These are phyloP conservation scores for Coniferiporia weirii DNA, from an alignment of 1,284 basidiomycete species.

Conservation along the genomic window DNA sequence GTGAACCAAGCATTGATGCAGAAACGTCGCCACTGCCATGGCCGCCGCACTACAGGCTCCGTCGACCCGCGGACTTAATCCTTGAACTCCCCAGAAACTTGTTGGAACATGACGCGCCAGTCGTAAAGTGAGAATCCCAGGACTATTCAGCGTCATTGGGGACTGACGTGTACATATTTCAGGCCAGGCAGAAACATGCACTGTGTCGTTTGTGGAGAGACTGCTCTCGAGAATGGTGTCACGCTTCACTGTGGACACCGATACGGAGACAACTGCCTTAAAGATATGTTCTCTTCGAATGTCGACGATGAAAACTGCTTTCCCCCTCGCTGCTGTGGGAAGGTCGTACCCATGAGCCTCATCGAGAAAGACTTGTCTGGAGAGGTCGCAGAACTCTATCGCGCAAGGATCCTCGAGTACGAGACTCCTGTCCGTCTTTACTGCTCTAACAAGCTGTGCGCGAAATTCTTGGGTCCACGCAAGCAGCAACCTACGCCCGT, in stretches of 20 bases:
- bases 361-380: conserved; percentile 28
- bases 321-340: conserved; percentile 41
- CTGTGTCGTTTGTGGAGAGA: conserved; percentile 36
- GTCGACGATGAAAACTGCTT: conserved; percentile 38
- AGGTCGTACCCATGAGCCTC: conserved; percentile 27
- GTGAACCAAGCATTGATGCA: no score
- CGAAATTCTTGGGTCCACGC: conserved; percentile 45
- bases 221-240: conserved; percentile 28
- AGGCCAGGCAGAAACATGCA: conserved; percentile 18
- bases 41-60: no score
- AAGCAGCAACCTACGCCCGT: conserved; percentile 33
- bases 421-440: conserved; percentile 37
- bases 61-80: no score
- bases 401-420: conserved; percentile 32
- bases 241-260: conserved; percentile 36
- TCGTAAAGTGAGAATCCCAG: no score
- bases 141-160: neutral
- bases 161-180: neutral
- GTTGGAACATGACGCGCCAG: neutral
- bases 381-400: conserved; percentile 25
- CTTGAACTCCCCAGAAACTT: neutral
- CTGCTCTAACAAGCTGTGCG: conserved; percentile 41
- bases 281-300: conserved; percentile 33
- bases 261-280: conserved; percentile 36
- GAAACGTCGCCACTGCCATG: no score